A percentile compares a stretch with the other conserved stretches of the same genome.
phyloP scores from a whole-genome alignment of 768 basidiomycete genomes.

The Russula abietina region DNA sequence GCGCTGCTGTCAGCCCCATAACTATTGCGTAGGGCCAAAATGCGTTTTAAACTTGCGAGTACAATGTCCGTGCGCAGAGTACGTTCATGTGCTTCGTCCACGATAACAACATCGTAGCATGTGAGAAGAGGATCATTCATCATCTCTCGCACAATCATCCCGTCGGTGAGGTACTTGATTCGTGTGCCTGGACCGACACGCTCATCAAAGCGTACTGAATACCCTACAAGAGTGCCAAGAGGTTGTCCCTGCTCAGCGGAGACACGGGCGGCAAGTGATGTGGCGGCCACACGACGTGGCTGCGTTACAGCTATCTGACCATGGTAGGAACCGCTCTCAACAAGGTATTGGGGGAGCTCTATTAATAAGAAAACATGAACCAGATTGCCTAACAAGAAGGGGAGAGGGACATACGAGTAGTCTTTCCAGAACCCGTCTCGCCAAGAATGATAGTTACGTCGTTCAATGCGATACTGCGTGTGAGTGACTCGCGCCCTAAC shows the following conservation, averaged over 20 bases:
- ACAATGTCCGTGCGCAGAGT: conserved; percentile 91
- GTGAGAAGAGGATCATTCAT: conserved; percentile 70
- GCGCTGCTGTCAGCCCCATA: conserved; percentile 40
- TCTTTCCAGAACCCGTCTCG: conserved; percentile 98
- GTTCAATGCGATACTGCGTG: conserved; percentile 66
- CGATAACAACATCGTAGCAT: conserved; percentile 79
- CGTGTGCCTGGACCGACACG: conserved; percentile 60
- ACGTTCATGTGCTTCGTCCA: conserved; percentile 97
- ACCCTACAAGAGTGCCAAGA: conserved; percentile 80
- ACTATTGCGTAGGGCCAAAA: conserved; percentile 60
- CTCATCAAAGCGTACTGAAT: conserved; percentile 96
- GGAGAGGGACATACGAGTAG: conserved; percentile 69
- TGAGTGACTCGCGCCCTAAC: conserved; percentile 61
- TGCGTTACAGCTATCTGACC: conserved; percentile 90
- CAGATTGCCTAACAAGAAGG: not conserved
- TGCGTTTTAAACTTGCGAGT: conserved; percentile 83
- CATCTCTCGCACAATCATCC: conserved; percentile 94
- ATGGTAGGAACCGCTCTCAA: conserved; percentile 69
- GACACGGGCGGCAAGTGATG: conserved; percentile 87
- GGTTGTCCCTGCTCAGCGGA: conserved; percentile 70
- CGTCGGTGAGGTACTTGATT: conserved; percentile 96
- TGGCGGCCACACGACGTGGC: conserved; percentile 92
- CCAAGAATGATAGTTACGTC: conserved; percentile 88
- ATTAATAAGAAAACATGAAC: conserved; percentile 14
- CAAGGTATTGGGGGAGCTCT: conserved; percentile 96